These are phyloP conservation scores for Penicillium concentricum DNA, from an alignment of 2,329 filamentous ascomycete genomes.

Conservation along the genomic window DNA sequence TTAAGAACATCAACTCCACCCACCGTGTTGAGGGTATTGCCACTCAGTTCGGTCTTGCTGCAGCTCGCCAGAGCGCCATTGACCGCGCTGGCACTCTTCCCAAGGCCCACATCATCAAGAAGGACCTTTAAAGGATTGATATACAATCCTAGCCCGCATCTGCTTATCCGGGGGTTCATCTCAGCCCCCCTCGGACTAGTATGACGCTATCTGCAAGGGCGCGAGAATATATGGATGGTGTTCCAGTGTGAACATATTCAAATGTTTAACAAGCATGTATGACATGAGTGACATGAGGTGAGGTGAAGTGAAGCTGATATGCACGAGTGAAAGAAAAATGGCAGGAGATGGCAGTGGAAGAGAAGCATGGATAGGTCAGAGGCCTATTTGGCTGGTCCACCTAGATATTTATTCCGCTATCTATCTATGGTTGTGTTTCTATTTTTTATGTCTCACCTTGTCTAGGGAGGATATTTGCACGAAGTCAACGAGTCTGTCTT, in stretches of 20 bases:
- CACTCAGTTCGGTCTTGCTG: conserved; percentile 67
- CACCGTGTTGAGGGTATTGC: conserved; percentile 75
- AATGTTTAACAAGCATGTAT: conserved; percentile 4
- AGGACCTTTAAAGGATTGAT: conserved; percentile 25
- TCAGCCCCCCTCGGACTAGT: not conserved
- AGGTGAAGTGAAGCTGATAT: not conserved
- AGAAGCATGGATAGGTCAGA: conserved; percentile 2
- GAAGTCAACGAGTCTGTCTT: conserved; percentile 12
- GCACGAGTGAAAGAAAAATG: not conserved
- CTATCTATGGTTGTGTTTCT: conserved; percentile 3
- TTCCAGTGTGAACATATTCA: conserved; percentile 2
- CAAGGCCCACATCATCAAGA: conserved; percentile 35
- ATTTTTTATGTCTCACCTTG: not conserved
- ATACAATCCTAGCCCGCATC: not conserved
- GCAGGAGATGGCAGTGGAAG: not conserved
- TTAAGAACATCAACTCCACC: conserved; percentile 87
- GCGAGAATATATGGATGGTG: not conserved
- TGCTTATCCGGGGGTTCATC: not conserved
- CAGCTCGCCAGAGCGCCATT: conserved; percentile 57
- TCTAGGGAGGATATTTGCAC: not conserved
- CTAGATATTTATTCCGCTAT: not conserved
- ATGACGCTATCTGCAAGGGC: not conserved
- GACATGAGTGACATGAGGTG: conserved; percentile 4
- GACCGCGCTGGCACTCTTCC: conserved; percentile 35
- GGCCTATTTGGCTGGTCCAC: conserved; percentile 8